Base-by-base conservation (phyloP, 331 rosid genomes). In the Acacia concinna region DNA sequence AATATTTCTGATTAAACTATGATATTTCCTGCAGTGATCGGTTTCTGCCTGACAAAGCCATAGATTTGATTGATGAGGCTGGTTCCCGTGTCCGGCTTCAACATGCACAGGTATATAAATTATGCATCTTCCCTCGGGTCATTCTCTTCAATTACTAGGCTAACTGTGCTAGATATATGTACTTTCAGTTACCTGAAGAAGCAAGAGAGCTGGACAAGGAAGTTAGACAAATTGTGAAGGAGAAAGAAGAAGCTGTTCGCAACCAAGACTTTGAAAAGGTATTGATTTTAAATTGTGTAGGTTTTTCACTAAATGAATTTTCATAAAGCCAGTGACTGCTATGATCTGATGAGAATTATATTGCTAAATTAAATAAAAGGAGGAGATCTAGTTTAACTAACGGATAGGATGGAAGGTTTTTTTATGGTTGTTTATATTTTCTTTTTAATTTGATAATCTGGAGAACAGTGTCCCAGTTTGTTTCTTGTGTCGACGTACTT, bases 221-320 rank as follows among this genome's bases (percentile, higher is more conserved):
- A 78, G 87, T 91, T 70, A 92, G 98, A 84, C 92, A 85, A 86
- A 94, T 94, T 78, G 86, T 96, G 13, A 94, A 94, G 89, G 98
- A 94, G 87, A 94, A 94, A 83, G 92, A 92, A 62, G 98, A 92
- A 84, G 93, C 92, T 62, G 98, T 91, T 78, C 92, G 98, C 76
- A 81, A 96, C 90, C 98, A 94, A 87, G 98, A 94, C 86, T 94
- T 94, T 81, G 98, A 94, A 80, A 94, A 94, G 95, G 98, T 94
- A 89, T n/a, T 51, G 14, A 65, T 59, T 77, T 72, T 37, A 5
- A 17, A 25, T 65, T 56, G 44, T 47, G 35, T 28, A 76, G 17
- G 49, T 47, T 37, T 76, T 35, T 18, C 23, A 4, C 63, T 40
- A 31, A 71, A 4, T 30, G 17, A 62, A 15, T 78, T 71, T 71